Conservation (phyloP, 2,329 filamentous ascomycete species). For the Exophiala xenobiotica region DNA sequence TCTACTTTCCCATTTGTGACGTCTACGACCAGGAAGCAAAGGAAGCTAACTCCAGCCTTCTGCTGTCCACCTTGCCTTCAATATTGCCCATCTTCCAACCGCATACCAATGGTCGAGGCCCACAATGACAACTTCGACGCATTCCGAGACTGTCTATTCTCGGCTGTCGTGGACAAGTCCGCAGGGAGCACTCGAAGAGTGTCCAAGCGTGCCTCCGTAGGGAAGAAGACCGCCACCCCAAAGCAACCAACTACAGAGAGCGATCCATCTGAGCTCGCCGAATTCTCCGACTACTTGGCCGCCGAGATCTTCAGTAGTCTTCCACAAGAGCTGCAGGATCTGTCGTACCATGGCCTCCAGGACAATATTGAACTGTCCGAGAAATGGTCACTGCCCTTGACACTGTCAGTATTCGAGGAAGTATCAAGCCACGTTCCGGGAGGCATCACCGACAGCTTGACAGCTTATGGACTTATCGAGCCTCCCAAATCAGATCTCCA, state of each 20-base stretch:
- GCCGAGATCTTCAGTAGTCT: conserved; percentile 66
- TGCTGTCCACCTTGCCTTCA: background rate
- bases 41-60: no score
- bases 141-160: conserved; percentile 73
- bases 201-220: conserved; percentile 36
- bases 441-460: conserved; percentile 64
- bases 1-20: no score
- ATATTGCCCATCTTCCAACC: background rate
- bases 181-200: conserved; percentile 32
- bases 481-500: conserved; percentile 46
- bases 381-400: conserved; percentile 59
- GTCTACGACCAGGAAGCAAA: no score
- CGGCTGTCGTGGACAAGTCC: conserved; percentile 64
- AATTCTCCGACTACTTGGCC: conserved; percentile 80
- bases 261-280: conserved; percentile 67
- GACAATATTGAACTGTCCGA: conserved; percentile 51
- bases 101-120: conserved; percentile 31
- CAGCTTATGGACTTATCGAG: conserved; percentile 63
- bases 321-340: conserved; percentile 58
- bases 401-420: conserved; percentile 49
- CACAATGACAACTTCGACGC: conserved; percentile 60
- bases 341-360: conserved; percentile 61
- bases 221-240: conserved; percentile 36
- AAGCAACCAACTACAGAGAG: conserved; percentile 27
- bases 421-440: conserved; percentile 59